Conservation (phyloP, 176 grass and related monocot species). For the Ensete glaucum region DNA sequence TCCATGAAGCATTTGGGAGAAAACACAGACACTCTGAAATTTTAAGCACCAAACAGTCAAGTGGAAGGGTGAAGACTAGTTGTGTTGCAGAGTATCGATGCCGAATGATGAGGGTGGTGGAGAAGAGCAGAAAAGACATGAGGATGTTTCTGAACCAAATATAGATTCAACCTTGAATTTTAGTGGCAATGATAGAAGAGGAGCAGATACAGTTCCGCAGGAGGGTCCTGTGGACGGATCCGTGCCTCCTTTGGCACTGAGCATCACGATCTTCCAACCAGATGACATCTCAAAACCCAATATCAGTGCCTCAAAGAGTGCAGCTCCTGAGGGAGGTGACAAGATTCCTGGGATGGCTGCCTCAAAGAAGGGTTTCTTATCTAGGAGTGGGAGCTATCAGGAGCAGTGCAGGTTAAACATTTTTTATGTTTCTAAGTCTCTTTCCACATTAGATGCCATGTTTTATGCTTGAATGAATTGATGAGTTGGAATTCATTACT, state of each 20-base stretch:
- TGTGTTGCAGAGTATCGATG: constrained; percentile 12
- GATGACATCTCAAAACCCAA: constrained; percentile 44
- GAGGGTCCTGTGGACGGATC: constrained; percentile 2
- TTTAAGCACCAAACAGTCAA: not conserved
- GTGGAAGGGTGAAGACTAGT: not conserved
- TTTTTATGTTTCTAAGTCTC: not conserved
- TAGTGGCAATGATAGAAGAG: constrained; percentile 19
- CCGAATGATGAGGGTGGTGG: constrained; percentile 8
- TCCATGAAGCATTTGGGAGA: not conserved
- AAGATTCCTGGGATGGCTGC: constrained; percentile 12
- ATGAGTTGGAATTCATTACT: not conserved
- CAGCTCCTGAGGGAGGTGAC: constrained; percentile 7
- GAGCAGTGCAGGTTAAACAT: constrained; percentile 77
- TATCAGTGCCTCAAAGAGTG: not conserved
- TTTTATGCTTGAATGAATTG: not conserved
- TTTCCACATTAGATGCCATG: not conserved
- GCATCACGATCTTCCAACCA: constrained; percentile 54
- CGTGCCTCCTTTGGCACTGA: constrained; percentile 23
- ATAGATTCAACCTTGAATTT: constrained; percentile 1
- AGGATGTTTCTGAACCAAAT: not conserved
- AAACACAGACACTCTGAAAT: not conserved
- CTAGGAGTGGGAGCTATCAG: constrained; percentile 49
- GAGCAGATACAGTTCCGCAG: not conserved
- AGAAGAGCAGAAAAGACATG: constrained; percentile 4
- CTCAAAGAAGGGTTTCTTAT: constrained; percentile 30